Percentiles rank a stretch among this genome's conserved stretches.
Conservation (phyloP, 2,329 filamentous ascomycete species). For the Sarocladium oryzae region DNA sequence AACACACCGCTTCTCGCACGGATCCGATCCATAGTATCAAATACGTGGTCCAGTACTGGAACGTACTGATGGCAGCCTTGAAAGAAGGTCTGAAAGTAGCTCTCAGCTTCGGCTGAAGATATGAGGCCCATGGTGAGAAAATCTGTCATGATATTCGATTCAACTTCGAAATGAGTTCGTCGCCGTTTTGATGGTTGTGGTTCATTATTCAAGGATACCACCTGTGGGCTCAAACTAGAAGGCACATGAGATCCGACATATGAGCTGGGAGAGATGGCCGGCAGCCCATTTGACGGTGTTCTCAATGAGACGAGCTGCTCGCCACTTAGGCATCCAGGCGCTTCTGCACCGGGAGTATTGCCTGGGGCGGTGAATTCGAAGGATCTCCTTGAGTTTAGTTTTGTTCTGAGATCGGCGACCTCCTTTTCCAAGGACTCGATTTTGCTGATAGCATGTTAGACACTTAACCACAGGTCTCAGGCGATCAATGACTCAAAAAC, state of each 20-base stretch:
- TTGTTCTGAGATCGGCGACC: conserved; percentile 12
- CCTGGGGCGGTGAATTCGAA: neutral
- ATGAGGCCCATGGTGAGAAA: conserved; percentile 17
- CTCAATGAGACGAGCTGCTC: neutral
- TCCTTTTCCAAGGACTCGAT: conserved; percentile 16
- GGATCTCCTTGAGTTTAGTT: conserved; percentile 4
- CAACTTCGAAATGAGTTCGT: conserved; percentile 14
- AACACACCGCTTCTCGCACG: conserved; percentile 40
- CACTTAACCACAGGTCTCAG: neutral
- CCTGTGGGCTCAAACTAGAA: neutral
- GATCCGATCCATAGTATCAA: conserved; percentile 40
- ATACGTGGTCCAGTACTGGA: conserved; percentile 19
- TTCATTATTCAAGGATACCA: neutral
- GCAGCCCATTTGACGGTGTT: neutral
- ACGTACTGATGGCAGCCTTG: conserved; percentile 21
- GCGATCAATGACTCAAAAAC: neutral
- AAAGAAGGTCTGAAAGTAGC: conserved; percentile 20
- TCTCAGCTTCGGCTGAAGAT: conserved; percentile 16
- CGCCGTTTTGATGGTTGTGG: conserved; percentile 2
- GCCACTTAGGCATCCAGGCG: neutral
- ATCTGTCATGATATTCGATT: conserved; percentile 13
- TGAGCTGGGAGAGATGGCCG: neutral
- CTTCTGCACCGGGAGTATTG: neutral
- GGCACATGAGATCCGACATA: too few species aligned
- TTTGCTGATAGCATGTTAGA: conserved; percentile 10